phyloP scores from a whole-genome alignment of 2,329 filamentous ascomycete species.

The Chalara sp. region DNA sequence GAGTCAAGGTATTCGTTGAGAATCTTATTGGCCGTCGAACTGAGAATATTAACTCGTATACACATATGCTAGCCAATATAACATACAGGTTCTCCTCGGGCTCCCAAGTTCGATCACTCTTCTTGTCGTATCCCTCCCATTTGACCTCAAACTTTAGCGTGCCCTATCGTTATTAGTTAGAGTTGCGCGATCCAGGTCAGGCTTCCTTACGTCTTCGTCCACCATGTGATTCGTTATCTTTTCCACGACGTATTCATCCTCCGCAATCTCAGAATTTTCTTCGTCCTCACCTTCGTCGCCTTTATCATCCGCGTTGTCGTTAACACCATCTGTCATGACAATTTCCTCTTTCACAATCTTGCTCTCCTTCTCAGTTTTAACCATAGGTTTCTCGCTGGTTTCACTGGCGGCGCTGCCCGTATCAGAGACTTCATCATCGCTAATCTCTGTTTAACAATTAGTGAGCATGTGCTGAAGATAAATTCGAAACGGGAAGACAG shows the following conservation, averaged over 20 bases:
- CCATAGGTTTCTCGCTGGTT: not conserved
- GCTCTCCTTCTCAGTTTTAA: not conserved
- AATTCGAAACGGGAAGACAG: no score
- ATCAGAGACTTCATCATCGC: constrained; percentile 26
- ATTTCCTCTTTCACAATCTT: constrained; percentile 4
- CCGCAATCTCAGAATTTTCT: constrained; percentile 36
- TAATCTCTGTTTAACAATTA: constrained; percentile 16
- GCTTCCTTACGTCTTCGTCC: constrained; percentile 41
- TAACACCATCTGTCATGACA: constrained; percentile 18
- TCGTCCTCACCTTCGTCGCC: constrained; percentile 28
- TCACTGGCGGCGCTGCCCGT: constrained; percentile 24
- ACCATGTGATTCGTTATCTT: constrained; percentile 62
- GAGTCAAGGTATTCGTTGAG: constrained; percentile 56
- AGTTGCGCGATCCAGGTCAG: not conserved
- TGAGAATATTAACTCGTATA: constrained; percentile 19
- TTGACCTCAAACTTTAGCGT: constrained; percentile 63
- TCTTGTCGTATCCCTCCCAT: constrained; percentile 72
- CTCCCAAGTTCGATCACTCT: constrained; percentile 71
- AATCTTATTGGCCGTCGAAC: constrained; percentile 51
- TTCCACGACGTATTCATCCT: constrained; percentile 61
- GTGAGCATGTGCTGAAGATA: no score
- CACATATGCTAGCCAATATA: not conserved
- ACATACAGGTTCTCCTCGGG: constrained; percentile 63
- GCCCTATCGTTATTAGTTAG: constrained; percentile 27
- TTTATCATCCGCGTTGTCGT: constrained; percentile 16